Conservation (phyloP, 2,329 filamentous ascomycete species). For the Zarea fungicola region DNA sequence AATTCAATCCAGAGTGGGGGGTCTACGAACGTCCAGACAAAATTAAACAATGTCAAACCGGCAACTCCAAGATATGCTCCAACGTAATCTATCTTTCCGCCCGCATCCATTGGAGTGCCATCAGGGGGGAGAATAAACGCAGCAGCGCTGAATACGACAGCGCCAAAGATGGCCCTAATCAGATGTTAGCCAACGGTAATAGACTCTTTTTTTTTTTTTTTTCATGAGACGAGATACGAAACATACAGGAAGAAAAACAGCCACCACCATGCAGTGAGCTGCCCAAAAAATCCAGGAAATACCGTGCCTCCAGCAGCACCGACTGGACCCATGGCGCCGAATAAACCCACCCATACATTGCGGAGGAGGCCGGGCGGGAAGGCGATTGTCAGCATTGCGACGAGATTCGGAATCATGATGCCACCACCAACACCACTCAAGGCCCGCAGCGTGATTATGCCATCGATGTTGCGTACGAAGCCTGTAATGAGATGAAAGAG, state of each 20-base stretch:
- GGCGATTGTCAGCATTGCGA: constrained; percentile 44
- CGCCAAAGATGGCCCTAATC: constrained; percentile 12
- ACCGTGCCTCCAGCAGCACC: constrained; percentile 39
- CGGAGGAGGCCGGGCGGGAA: constrained; percentile 40
- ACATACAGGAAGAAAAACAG: constrained; percentile 13
- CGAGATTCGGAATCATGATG: constrained; percentile 46
- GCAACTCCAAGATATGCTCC: constrained; percentile 34
- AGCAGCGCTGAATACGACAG: constrained; percentile 11
- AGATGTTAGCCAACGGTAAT: background rate
- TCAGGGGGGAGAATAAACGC: constrained; percentile 15
- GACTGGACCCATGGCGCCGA: constrained; percentile 41
- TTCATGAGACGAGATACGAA: too few relatives aligned
- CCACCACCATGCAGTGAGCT: constrained; percentile 7
- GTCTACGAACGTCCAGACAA: constrained; percentile 44
- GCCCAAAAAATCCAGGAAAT: constrained; percentile 30
- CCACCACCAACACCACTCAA: constrained; percentile 44
- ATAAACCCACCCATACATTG: constrained; percentile 41
- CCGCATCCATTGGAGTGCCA: constrained; percentile 19
- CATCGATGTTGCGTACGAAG: constrained; percentile 36
- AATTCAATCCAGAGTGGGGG: background rate
- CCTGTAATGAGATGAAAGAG: constrained; percentile 39
- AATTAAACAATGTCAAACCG: constrained; percentile 42
- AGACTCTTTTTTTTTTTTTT: too few relatives aligned
- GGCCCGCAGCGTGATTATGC: constrained; percentile 39
- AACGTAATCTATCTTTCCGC: constrained; percentile 27